phyloP scores from a whole-genome alignment of 2,329 filamentous ascomycete species.

The Phaeophleospora eucalypticola region DNA sequence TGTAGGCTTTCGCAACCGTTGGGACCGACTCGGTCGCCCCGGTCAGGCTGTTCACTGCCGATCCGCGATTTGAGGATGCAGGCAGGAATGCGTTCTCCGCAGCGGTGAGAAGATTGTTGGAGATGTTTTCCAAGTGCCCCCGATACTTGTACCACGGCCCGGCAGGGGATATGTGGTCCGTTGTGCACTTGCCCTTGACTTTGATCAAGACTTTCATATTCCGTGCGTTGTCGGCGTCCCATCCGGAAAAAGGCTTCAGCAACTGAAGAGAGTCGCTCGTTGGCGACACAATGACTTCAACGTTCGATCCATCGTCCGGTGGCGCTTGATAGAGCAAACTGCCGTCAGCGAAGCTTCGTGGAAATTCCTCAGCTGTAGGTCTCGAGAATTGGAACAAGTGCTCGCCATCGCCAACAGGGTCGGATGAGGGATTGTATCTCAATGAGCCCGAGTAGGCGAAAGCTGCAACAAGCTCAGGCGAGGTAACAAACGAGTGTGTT shows the following conservation, averaged over 20 bases:
- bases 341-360: conserved; percentile 77
- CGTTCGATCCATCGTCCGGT: conserved; percentile 67
- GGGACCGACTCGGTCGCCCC: conserved; percentile 91
- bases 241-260: conserved; percentile 76
- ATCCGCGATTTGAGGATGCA: conserved; percentile 98
- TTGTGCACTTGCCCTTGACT: conserved; percentile 67
- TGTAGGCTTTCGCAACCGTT: conserved; percentile 94
- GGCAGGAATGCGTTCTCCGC: conserved; percentile 87
- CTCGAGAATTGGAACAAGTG: conserved; percentile 87
- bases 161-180: conserved; percentile 45
- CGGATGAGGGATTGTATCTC: conserved; percentile 91
- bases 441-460: conserved; percentile 78
- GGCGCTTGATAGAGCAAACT: conserved; percentile 87
- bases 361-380: conserved; percentile 78
- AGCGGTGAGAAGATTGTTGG: conserved; percentile 99
- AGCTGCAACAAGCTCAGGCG: conserved; percentile 83
- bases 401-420: conserved; percentile 87
- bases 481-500: conserved; percentile 89
- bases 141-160: conserved; percentile 98
- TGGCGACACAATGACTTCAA: conserved; percentile 79
- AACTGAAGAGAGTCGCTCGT: conserved; percentile 91
- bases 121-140: conserved; percentile 98
- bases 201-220: conserved; percentile 94
- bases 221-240: conserved; percentile 77
- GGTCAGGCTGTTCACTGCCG: conserved; percentile 73